Conservation (phyloP, 352 stramenopile species). For the Phytophthora citrophthora region DNA sequence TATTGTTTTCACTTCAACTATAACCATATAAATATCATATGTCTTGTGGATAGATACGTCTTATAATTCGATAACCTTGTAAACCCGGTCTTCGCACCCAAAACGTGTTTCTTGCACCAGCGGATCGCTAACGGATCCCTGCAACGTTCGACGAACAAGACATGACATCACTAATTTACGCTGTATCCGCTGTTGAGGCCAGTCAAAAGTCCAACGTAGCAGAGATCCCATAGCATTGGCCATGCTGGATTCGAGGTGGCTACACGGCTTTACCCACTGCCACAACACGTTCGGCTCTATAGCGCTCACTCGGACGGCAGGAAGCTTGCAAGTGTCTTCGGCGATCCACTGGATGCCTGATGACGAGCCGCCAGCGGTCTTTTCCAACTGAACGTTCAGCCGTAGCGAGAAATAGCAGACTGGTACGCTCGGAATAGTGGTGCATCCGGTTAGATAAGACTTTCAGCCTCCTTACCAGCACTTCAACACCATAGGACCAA, state of each 20-base stretch:
- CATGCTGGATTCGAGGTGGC: conserved; percentile 27
- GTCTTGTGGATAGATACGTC: not conserved
- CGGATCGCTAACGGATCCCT: conserved; percentile 26
- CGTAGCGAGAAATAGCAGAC: conserved; percentile 20
- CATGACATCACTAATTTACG: conserved; percentile 28
- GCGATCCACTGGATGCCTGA: not conserved
- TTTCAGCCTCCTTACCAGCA: conserved; percentile 1
- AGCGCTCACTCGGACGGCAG: conserved; percentile 7
- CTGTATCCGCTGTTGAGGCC: conserved; percentile 11
- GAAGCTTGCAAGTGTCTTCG: conserved; percentile 6
- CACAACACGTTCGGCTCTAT: conserved; percentile 21
- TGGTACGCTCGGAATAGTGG: not conserved
- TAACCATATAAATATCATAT: not conserved
- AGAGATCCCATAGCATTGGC: not conserved
- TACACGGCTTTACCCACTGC: not conserved
- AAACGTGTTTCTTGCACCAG: conserved; percentile 4
- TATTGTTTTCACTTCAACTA: conserved; percentile 17
- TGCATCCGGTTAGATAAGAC: conserved; percentile 26
- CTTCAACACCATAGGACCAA: conserved; percentile 26
- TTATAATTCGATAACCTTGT: conserved; percentile 3
- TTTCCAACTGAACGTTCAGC: conserved; percentile 4
- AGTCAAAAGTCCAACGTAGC: conserved; percentile 5
- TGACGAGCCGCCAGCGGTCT: conserved; percentile 10
- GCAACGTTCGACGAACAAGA: conserved; percentile 31
- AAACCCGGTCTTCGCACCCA: not conserved